These are phyloP conservation scores for Fusarium sp. DNA, from an alignment of 2,329 filamentous ascomycete genomes.

Conservation along the genomic window DNA sequence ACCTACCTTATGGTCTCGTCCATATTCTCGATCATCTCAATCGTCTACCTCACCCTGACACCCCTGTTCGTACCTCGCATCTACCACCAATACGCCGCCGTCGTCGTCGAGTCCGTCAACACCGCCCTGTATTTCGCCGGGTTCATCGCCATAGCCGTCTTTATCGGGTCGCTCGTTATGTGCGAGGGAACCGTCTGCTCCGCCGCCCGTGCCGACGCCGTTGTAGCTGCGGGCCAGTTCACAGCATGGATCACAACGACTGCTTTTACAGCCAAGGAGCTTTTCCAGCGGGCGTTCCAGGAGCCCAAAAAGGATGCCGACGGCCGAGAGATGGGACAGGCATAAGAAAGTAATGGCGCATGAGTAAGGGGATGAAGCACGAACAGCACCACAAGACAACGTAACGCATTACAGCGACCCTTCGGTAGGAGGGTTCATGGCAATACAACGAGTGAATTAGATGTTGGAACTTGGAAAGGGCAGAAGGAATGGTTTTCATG, in stretches of 20 bases:
- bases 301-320: constrained; percentile 47
- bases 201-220: constrained; percentile 67
- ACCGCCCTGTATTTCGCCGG: constrained; percentile 70
- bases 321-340: constrained; percentile 56
- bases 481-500: constrained; percentile 24
- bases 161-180: constrained; percentile 67
- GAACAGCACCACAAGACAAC: background rate
- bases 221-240: constrained; percentile 67
- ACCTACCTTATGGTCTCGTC: constrained; percentile 70
- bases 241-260: constrained; percentile 65
- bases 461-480: constrained; percentile 15
- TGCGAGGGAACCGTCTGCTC: constrained; percentile 70
- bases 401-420: constrained; percentile 3
- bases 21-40: constrained; percentile 66
- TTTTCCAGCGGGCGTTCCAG: constrained; percentile 60
- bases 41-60: constrained; percentile 66
- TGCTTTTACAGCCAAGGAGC: constrained; percentile 60
- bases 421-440: background rate
- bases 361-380: background rate
- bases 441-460: constrained; percentile 8
- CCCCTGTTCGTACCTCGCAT: constrained; percentile 61
- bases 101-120: constrained; percentile 66
- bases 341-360: constrained; percentile 26
- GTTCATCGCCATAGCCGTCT: constrained; percentile 70
- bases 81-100: constrained; percentile 62